phyloP scores from a whole-genome alignment of 805 yeast genomes.

The Nakazawaea ernobii region DNA sequence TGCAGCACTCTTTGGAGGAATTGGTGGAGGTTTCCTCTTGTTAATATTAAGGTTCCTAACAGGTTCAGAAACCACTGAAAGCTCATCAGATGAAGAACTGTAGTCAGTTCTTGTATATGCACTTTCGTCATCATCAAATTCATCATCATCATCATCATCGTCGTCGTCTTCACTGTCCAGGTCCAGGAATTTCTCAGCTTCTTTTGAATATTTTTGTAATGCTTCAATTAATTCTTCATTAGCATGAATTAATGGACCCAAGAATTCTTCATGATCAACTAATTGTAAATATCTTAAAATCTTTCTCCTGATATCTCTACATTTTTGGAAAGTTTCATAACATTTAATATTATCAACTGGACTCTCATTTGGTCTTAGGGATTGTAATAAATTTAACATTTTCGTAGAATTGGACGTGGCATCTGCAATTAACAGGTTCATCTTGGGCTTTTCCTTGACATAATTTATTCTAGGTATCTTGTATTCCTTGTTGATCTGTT shows the following conservation, averaged over 20 bases:
- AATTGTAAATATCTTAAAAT: constrained; percentile 78
- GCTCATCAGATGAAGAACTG: neutral
- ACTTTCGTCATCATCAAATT: constrained; percentile 31
- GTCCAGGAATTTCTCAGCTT: constrained; percentile 36
- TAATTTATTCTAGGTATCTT: constrained; percentile 66
- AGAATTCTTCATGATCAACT: constrained; percentile 76
- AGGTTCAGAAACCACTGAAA: neutral
- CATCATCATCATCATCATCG: constrained; percentile 32
- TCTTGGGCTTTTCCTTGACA: constrained; percentile 66
- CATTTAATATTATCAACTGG: constrained; percentile 61
- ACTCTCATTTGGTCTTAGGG: constrained; percentile 36
- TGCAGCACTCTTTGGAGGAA: constrained; percentile 6
- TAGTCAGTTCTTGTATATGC: constrained; percentile 12
- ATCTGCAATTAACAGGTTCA: constrained; percentile 63
- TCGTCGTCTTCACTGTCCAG: constrained; percentile 37
- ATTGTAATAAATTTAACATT: constrained; percentile 51
- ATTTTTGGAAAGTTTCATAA: constrained; percentile 63
- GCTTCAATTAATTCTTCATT: constrained; percentile 84
- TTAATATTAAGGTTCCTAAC: neutral
- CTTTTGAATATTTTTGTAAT: constrained; percentile 60
- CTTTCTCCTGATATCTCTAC: constrained; percentile 69
- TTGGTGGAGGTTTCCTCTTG: constrained; percentile 8
- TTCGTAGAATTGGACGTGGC: constrained; percentile 71
- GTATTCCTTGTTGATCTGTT: constrained; percentile 41
- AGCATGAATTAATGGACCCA: constrained; percentile 84